Base-by-base conservation (phyloP, 106 monocot species). In the Alisma plantagoaquatica region DNA sequence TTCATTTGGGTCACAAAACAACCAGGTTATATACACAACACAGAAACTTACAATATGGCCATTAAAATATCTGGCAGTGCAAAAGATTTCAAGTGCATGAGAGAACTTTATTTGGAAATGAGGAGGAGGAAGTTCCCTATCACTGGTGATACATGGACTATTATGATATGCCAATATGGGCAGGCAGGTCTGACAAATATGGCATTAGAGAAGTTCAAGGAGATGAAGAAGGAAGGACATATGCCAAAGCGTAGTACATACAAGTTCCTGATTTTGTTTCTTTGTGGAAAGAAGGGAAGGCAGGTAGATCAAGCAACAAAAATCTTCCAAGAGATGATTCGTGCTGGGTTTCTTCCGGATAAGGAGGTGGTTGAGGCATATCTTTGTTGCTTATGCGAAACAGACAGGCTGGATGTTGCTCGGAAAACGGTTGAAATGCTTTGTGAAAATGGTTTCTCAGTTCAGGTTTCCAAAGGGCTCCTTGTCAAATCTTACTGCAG, bases 141-240 rank as follows among this genome's bases (percentile, higher is more conserved):
- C 29, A 83, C 59, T 8, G n/a, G 70, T 18, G 74, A 88, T 55
- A 88, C 94, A 58, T 92, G 92, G 92, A 84, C 74, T 2, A 88
- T 88, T 32, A 88, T 96, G 80, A 81, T 96, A 53, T 54, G 65
- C 52, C 94, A 88, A 42, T 96, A 96, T 63, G 94, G 94, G 24
- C 71, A 76, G 62, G 83, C 81, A 12, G 88, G 84, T 33, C 56
- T 96, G 29, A 88, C 94, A 22, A 70, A 84, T 63, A 69, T 88
- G 43, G 81, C 88, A 35, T 27, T 96, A 49, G 70, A 66, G 29
- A 78, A 80, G 12, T 86, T 82, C 57, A 69, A 71, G 35, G 75
- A 96, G 46, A 96, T 96, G 88, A 88, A 81, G 46, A 14, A 6
- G 17, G 68, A 72, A 23, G 79, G 79, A 11, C 70, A 41, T 56